A percentile compares a stretch with the other conserved stretches of the same genome.
phyloP scores from a whole-genome alignment of 495 filamentous ascomycete species.

The Friedmanniomyces simplex region DNA sequence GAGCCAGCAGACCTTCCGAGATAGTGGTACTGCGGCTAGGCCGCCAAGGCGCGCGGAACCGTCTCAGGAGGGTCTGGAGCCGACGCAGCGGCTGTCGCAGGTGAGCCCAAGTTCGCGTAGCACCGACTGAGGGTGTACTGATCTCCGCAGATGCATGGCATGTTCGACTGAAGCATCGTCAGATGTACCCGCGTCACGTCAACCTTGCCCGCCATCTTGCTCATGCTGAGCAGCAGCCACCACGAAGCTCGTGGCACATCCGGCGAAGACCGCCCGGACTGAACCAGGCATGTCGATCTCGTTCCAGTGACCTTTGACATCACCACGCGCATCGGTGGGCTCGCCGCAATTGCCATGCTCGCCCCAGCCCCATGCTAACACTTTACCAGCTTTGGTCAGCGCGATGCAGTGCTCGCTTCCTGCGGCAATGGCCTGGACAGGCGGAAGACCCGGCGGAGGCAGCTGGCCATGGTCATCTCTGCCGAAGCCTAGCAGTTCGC shows the following conservation, averaged over 20 bases:
- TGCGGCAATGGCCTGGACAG: constrained; percentile 49
- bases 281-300: constrained; percentile 7
- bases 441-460: constrained; percentile 46
- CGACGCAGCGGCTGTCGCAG: constrained; percentile 57
- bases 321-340: constrained; percentile 45
- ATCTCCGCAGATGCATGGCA: constrained; percentile 39
- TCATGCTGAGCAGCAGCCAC: constrained; percentile 31
- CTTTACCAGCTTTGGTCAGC: constrained; percentile 44
- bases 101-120: constrained; percentile 25
- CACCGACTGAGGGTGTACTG: background rate
- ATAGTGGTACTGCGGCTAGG: constrained; percentile 23
- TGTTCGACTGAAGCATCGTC: constrained; percentile 36
- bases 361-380: constrained; percentile 87
- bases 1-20: constrained; percentile 33
- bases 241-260: constrained; percentile 84
- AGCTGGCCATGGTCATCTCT: constrained; percentile 76
- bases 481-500: constrained; percentile 56
- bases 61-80: constrained; percentile 40
- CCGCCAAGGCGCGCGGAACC: background rate
- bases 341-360: constrained; percentile 94
- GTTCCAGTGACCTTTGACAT: constrained; percentile 56
- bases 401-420: constrained; percentile 83
- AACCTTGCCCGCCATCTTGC: constrained; percentile 28
- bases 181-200: constrained; percentile 22
- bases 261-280: constrained; percentile 55